Base-by-base conservation (phyloP, 2,329 filamentous ascomycete species). In the Arthrinium phaeospermum region DNA sequence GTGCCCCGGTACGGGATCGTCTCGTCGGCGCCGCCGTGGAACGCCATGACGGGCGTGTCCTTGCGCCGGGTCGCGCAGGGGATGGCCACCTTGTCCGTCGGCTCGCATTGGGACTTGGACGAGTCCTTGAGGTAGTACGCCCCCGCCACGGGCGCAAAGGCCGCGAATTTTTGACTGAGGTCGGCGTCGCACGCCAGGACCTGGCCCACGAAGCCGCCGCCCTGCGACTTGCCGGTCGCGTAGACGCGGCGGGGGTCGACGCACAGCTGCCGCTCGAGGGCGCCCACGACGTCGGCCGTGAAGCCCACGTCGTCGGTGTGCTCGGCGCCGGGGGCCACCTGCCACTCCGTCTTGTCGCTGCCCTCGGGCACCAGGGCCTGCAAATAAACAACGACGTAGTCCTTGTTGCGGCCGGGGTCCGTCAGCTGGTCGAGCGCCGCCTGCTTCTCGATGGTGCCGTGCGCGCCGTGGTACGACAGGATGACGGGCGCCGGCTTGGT, bases 21-120 rank as follows among this genome's bases (percentile, higher is more conserved):
- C 4, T 74, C 79, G 76, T 88, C 86, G 1, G 74, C 80, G 4
- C 80, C 82, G 12, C 86, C 86, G 75, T 88, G 86, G 51, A 87
- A 83, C 67, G 86, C 85, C 8, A 88, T 75, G 19, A 88, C 80
- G 1, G 85, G 85, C 3, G 86, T 72, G 5, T 80, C 77, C 0
- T 67, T 75, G 68, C 79, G 77, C 5, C 76, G 78, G 0, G 82
- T 79, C 4, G 83, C 86, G 41, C 45, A 45, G 16, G 75, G 79
- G 51, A 79, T 78, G 0, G 72, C 24, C 13, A 83, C 79, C 27
- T 80, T 81, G 22, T 41, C 44, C 34, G 75, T 49, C 0, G 82
- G 79, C 8, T 80, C 71, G 75, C 81, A 83, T 14, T 8, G 16
- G 16, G 22, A 19, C 14, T n/a, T 19, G 6, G 27, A 16, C 27